Base-by-base conservation (phyloP, 2,329 filamentous ascomycete species). In the Neodidymelliopsis sp. region DNA sequence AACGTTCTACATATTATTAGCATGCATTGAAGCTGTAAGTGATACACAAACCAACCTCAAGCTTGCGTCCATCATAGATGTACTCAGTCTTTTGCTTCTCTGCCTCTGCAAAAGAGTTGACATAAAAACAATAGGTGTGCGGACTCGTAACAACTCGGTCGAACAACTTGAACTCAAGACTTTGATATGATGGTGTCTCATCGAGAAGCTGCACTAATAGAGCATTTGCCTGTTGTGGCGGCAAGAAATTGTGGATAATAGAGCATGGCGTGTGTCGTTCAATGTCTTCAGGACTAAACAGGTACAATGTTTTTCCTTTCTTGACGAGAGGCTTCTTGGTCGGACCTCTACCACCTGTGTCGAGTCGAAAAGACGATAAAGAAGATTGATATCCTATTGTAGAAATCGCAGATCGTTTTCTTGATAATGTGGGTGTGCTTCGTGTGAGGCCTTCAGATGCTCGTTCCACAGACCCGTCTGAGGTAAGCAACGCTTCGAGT, bases 181-280 rank as follows among this genome's bases (percentile, higher is more conserved):
- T 84, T 38, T 85, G 79, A 66, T 91, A 96, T 0, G 86, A 83
- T 16, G 82, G 76, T 1, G 88, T 81, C 73, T 97, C 91, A 1
- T 81, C 74, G 1, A 97, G 74, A 27, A 97, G 79, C 69, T 97
- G 92, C 23, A 73, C 70, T 1, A 97, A 77, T 10, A 99, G 78
- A 1, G 81, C 79, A 56, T 91, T 87, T 28, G 94, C 93, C 49
- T 89, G 80, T 2, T 86, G 78, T 0, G 79, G 22, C 0, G 90
- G 85, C 0, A 99, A 78, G 61, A 97, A 97, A 65, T 96, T 94
- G 73, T 96, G 91, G 45, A 97, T 85, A 57, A 97, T 89, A 9
- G 90, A 92, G 74, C 92, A 97, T 1, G 94, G 91, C 0, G 93
- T 96, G 66, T 96, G 83, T 18, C 83, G 80, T 37, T 90, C 88